These are phyloP conservation scores for Sparassis latifolia DNA, from an alignment of 1,284 basidiomycete species.

Conservation along the genomic window DNA sequence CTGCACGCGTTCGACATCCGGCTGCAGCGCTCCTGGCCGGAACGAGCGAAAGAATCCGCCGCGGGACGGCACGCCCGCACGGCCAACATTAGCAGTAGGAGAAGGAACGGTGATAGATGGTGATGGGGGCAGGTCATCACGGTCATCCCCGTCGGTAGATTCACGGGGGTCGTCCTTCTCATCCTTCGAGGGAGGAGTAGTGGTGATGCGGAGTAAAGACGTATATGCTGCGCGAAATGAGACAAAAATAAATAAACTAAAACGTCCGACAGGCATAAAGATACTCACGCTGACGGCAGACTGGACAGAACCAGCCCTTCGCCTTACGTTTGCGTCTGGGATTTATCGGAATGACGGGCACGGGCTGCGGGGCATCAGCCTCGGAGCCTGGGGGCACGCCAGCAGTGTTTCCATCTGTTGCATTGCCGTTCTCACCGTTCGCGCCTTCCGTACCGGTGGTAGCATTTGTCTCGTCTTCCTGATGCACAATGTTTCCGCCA, in stretches of 20 bases:
- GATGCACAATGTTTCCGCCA: constrained; percentile 71
- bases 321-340: constrained; percentile 79
- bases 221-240: constrained; percentile 61
- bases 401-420: constrained; percentile 13
- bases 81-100: constrained; percentile 18
- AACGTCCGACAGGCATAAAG: background rate
- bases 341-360: constrained; percentile 26
- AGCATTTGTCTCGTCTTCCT: constrained; percentile 33
- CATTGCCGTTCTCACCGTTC: constrained; percentile 9
- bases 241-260: constrained; percentile 1
- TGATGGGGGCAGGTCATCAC: constrained; percentile 11
- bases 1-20: constrained; percentile 29
- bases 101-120: constrained; percentile 11
- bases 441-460: constrained; percentile 10
- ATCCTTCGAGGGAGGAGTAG: constrained; percentile 52
- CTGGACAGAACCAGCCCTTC: constrained; percentile 93
- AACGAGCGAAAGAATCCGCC: constrained; percentile 27
- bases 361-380: constrained; percentile 8
- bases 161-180: constrained; percentile 28
- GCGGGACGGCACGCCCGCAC: constrained; percentile 27
- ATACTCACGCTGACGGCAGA: constrained; percentile 79
- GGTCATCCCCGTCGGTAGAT: constrained; percentile 30
- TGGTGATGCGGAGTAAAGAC: constrained; percentile 78
- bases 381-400: constrained; percentile 10
- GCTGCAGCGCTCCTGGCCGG: constrained; percentile 21